Conservation (phyloP, 805 yeast species). For the Cyberlindnera japonica region DNA sequence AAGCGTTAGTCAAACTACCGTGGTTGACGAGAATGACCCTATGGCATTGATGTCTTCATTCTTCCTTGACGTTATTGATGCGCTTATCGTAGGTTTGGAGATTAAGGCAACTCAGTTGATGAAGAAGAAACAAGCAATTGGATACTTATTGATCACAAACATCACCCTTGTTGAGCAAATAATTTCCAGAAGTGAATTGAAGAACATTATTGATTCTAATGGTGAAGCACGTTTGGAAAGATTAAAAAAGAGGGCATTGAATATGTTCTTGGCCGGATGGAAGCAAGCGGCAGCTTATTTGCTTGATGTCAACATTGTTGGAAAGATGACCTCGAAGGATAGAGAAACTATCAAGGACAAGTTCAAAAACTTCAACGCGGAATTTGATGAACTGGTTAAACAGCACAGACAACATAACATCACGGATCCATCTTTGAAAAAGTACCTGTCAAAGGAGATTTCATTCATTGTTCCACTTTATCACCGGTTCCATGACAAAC, state of each 20-base stretch:
- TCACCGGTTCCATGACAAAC: slow-evolving; percentile 78
- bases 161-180: slow-evolving; percentile 72
- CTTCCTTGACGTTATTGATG: slow-evolving; percentile 76
- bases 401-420: slow-evolving; percentile 63
- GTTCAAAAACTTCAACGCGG: slow-evolving; percentile 74
- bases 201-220: slow-evolving; percentile 48
- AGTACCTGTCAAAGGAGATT: slow-evolving; percentile 65
- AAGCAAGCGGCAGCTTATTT: slow-evolving; percentile 69
- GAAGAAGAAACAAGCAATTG: slow-evolving; percentile 43
- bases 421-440: slow-evolving; percentile 61
- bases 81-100: slow-evolving; percentile 62
- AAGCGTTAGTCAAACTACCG: slow-evolving; percentile 41
- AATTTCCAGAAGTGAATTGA: slow-evolving; percentile 55
- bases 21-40: slow-evolving; percentile 39
- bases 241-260: slow-evolving; percentile 69
- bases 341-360: slow-evolving; percentile 80
- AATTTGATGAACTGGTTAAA: slow-evolving; percentile 72
- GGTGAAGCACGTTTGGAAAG: slow-evolving; percentile 65
- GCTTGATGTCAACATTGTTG: slow-evolving; percentile 75
- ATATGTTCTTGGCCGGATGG: slow-evolving; percentile 76
- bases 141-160: slow-evolving; percentile 69
- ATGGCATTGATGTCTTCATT: slow-evolving; percentile 58
- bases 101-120: slow-evolving; percentile 42
- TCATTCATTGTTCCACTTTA: slow-evolving; percentile 78
- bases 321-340: slow-evolving; percentile 61